These are phyloP conservation scores for Sporisorium scitamineum DNA, from an alignment of 1,284 basidiomycete genomes.

Conservation along the genomic window DNA sequence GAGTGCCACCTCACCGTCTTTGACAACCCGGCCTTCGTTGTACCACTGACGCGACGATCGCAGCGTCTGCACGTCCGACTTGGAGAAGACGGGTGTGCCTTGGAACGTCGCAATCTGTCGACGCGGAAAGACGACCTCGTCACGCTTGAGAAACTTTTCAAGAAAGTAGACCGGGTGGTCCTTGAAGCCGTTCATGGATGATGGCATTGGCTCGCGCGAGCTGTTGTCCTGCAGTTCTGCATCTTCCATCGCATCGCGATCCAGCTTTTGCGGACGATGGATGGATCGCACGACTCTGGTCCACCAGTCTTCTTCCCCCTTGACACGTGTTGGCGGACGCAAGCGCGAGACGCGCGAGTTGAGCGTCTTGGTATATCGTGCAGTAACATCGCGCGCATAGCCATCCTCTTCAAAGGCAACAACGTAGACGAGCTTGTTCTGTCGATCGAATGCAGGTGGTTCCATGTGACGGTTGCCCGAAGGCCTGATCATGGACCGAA, in stretches of 20 bases:
- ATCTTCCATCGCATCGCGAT: slow-evolving; percentile 92
- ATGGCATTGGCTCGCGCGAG: slow-evolving; percentile 92
- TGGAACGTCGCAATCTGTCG: slow-evolving; percentile 87
- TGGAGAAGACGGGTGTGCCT: slow-evolving; percentile 91
- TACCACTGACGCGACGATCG: slow-evolving; percentile 96
- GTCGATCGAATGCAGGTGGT: slow-evolving; percentile 75
- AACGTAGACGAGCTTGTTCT: slow-evolving; percentile 93
- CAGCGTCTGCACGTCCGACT: slow-evolving; percentile 82
- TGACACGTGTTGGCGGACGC: slow-evolving; percentile 78
- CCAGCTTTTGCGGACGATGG: slow-evolving; percentile 71
- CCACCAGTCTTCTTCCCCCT: slow-evolving; percentile 85
- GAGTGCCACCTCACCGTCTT: slow-evolving; percentile 82
- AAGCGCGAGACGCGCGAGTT: slow-evolving; percentile 84
- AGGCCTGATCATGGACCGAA: slow-evolving; percentile 72
- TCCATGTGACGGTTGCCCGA: slow-evolving; percentile 76
- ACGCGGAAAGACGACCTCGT: slow-evolving; percentile 85
- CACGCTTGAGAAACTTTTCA: slow-evolving; percentile 86
- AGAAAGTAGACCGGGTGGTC: slow-evolving; percentile 94
- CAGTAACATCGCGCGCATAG: slow-evolving; percentile 73
- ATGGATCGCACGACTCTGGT: slow-evolving; percentile 56
- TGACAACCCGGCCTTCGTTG: slow-evolving; percentile 82
- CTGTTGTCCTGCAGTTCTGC: slow-evolving; percentile 86
- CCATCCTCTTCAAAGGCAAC: slow-evolving; percentile 89
- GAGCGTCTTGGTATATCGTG: slow-evolving; percentile 80
- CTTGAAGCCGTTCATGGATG: slow-evolving; percentile 90